phyloP scores from a whole-genome alignment of 495 filamentous ascomycete species.

The Niebla homalea region DNA sequence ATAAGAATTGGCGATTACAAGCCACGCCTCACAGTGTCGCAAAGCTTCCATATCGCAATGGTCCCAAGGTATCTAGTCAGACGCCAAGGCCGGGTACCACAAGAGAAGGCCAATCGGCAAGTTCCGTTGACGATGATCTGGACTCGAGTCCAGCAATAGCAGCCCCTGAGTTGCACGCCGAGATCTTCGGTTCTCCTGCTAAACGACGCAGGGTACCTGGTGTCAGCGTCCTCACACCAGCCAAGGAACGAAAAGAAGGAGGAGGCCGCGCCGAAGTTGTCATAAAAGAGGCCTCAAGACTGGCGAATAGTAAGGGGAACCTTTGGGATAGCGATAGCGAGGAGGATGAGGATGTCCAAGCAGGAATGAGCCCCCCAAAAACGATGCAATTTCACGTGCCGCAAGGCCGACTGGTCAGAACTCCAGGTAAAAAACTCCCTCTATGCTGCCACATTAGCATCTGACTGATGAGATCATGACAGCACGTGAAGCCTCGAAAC shows the following conservation, averaged over 20 bases:
- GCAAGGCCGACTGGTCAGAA: slow-evolving; percentile 74
- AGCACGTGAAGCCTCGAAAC: slow-evolving; percentile 82
- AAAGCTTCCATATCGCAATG: slow-evolving; percentile 12
- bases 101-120: slow-evolving; percentile 26
- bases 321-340: slow-evolving; percentile 54
- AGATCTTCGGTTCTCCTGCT: slow-evolving; percentile 47
- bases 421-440: slow-evolving; percentile 52
- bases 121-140: slow-evolving; percentile 37
- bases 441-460: slow-evolving; percentile 4
- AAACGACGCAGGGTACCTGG: slow-evolving; percentile 36
- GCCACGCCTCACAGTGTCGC: slow-evolving; percentile 65
- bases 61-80: slow-evolving; percentile 16
- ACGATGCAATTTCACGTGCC: slow-evolving; percentile 95
- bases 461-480: slow-evolving; percentile 6
- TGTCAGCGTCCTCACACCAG: slow-evolving; percentile 64
- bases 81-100: slow-evolving; percentile 16
- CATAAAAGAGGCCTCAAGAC: slow-evolving; percentile 15
- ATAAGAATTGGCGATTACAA: slow-evolving; percentile 87
- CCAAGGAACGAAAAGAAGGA: slow-evolving; percentile 1
- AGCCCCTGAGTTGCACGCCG: slow-evolving; percentile 66
- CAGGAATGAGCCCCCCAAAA: slow-evolving; percentile 79
- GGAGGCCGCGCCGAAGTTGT: slow-evolving; percentile 22
- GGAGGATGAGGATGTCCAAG: slow-evolving; percentile 38
- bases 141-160: slow-evolving; percentile 67
- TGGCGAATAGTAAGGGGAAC: slow-evolving; percentile 29